phyloP scores from a whole-genome alignment of 306 rosid genomes.

The Rubus idaeus region DNA sequence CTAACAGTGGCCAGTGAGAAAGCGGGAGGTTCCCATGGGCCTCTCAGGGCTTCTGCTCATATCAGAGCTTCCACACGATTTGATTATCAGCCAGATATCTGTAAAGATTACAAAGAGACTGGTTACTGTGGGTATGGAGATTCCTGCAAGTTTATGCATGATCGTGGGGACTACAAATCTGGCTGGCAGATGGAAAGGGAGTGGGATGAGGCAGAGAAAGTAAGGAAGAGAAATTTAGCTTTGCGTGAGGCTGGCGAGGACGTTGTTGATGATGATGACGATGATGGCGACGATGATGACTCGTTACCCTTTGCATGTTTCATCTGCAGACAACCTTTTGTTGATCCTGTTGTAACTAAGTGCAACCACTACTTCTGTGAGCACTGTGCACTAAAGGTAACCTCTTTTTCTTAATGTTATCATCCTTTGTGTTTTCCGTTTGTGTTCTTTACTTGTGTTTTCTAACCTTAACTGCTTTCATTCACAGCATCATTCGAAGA shows the following conservation, averaged over 20 bases:
- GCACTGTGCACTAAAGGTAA: slow-evolving; percentile 84
- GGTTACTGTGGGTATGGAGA: slow-evolving; percentile 88
- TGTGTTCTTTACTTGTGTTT: not conserved
- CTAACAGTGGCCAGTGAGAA: slow-evolving; percentile 77
- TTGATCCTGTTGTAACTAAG: slow-evolving; percentile 76
- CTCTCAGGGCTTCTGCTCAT: slow-evolving; percentile 89
- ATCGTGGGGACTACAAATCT: slow-evolving; percentile 91
- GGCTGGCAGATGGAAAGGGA: slow-evolving; percentile 96
- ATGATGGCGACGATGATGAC: slow-evolving; percentile 51
- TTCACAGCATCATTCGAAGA: slow-evolving; percentile 79
- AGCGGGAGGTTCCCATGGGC: slow-evolving; percentile 89
- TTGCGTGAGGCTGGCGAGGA: slow-evolving; percentile 42
- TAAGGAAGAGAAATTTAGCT: slow-evolving; percentile 73
- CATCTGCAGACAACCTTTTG: slow-evolving; percentile 78
- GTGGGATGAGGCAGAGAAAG: slow-evolving; percentile 90
- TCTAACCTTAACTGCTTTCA: not conserved
- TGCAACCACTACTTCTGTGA: slow-evolving; percentile 86
- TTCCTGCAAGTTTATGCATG: slow-evolving; percentile 88
- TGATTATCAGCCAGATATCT: slow-evolving; percentile 90
- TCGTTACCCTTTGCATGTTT: slow-evolving; percentile 77
- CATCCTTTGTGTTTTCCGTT: not conserved
- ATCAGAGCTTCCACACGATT: slow-evolving; percentile 77
- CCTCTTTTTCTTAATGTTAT: not conserved
- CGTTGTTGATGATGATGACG: slow-evolving; percentile 37
- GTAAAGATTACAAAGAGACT: slow-evolving; percentile 89